phyloP scores from a whole-genome alignment of 2,329 filamentous ascomycete genomes.

The Amylocarpus encephaloides region DNA sequence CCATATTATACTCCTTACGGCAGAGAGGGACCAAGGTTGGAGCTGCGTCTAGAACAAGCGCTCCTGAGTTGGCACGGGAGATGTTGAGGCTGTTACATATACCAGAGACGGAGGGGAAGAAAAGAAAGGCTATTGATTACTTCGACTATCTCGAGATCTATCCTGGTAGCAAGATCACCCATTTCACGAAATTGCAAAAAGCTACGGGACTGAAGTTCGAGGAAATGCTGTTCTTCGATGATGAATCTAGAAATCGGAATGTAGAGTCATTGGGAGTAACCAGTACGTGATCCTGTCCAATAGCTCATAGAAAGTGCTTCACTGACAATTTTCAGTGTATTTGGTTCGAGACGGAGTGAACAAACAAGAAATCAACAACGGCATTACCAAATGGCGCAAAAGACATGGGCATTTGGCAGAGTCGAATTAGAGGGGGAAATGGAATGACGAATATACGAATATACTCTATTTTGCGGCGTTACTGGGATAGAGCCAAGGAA shows the following conservation, averaged over 20 bases:
- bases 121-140: constrained; percentile 45
- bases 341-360: constrained; percentile 74
- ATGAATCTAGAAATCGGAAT: constrained; percentile 80
- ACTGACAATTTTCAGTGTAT: constrained; percentile 59
- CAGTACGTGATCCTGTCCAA: constrained; percentile 7
- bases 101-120: constrained; percentile 30
- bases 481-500: neutral
- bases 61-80: constrained; percentile 73
- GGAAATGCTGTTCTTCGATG: constrained; percentile 95
- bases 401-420: constrained; percentile 34
- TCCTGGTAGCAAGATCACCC: constrained; percentile 75
- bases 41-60: constrained; percentile 73
- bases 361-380: constrained; percentile 69
- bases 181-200: constrained; percentile 70
- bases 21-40: constrained; percentile 49
- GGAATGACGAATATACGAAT: neutral
- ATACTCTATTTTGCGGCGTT: neutral
- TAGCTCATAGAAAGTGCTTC: neutral
- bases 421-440: neutral
- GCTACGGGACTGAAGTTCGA: constrained; percentile 65
- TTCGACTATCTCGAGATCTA: constrained; percentile 63
- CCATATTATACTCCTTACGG: constrained; percentile 52
- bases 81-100: constrained; percentile 70
- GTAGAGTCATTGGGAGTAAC: constrained; percentile 64
- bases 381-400: constrained; percentile 74